Percentiles rank a stretch among this genome's conserved stretches.
phyloP scores from a whole-genome alignment of 129 eudicot species.

The Rutidosis leptorrhynchoides region DNA sequence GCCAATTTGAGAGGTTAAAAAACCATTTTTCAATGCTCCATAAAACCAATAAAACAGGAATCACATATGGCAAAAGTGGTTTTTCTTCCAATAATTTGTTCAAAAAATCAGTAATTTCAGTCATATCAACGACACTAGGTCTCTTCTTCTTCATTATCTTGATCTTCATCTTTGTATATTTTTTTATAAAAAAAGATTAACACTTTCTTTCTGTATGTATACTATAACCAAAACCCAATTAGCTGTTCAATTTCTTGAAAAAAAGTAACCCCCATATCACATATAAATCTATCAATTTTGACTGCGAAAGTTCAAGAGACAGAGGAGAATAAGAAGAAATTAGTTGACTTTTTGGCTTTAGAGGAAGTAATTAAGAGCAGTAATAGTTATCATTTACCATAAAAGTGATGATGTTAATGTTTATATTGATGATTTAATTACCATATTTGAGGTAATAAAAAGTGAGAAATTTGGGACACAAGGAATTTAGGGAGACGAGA shows the following conservation, averaged over 20 bases:
- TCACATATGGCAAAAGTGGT: conserved; percentile 49
- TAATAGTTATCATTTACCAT: background rate
- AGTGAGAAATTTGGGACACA: background rate
- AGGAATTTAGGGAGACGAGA: background rate
- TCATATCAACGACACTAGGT: background rate
- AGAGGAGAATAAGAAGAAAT: background rate
- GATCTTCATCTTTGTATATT: background rate
- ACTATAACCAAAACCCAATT: background rate
- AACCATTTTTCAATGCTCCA: conserved; percentile 95
- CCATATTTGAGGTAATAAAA: background rate
- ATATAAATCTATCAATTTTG: background rate
- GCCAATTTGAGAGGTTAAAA: conserved; percentile 84
- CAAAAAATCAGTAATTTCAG: conserved; percentile 52
- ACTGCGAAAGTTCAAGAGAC: background rate
- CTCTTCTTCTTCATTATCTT: background rate
- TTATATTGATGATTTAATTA: no score
- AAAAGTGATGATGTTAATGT: background rate
- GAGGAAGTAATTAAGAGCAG: background rate
- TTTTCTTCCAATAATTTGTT: conserved; percentile 49
- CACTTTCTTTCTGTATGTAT: background rate
- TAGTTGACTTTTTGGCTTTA: background rate
- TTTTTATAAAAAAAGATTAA: background rate
- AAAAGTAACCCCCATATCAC: background rate
- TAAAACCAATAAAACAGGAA: conserved; percentile 55
- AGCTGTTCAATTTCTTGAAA: background rate